phyloP scores from a whole-genome alignment of 73 alveolate species.

The Paramecium tetraurelia region DNA sequence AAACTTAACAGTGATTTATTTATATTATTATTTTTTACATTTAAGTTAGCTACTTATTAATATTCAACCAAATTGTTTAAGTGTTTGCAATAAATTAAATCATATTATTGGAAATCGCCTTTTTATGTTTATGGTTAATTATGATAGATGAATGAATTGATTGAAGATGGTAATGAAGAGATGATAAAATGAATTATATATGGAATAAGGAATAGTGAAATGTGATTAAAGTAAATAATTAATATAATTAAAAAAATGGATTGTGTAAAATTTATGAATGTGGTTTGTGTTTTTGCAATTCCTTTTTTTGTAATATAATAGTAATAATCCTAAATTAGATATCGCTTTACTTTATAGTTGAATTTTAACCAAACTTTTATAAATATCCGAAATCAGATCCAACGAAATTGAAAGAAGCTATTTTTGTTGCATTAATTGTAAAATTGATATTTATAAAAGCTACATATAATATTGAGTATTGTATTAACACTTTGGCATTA shows the following conservation, averaged over 20 bases:
- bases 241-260: not conserved
- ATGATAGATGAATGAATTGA: too few relatives aligned
- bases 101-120: too few relatives aligned
- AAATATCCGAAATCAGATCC: not conserved
- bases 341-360: not conserved
- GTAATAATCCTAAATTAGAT: not conserved
- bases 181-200: too few relatives aligned
- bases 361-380: not conserved
- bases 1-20: too few relatives aligned
- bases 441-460: not conserved
- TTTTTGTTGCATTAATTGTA: not conserved
- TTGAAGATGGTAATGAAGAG: too few relatives aligned
- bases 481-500: not conserved
- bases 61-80: too few relatives aligned
- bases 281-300: not conserved
- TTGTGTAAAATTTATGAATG: slow-evolving; percentile 12
- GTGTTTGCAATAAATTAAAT: too few relatives aligned
- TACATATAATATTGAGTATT: not conserved
- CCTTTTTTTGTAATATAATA: not conserved
- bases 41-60: too few relatives aligned
- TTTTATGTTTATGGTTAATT: too few relatives aligned
- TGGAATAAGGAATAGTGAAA: too few relatives aligned
- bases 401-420: not conserved
- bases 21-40: too few relatives aligned
- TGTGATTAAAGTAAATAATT: too few relatives aligned